Conservation (phyloP, 192 early-diverging fungal genomes). For the Dimargaris cristalligena region DNA sequence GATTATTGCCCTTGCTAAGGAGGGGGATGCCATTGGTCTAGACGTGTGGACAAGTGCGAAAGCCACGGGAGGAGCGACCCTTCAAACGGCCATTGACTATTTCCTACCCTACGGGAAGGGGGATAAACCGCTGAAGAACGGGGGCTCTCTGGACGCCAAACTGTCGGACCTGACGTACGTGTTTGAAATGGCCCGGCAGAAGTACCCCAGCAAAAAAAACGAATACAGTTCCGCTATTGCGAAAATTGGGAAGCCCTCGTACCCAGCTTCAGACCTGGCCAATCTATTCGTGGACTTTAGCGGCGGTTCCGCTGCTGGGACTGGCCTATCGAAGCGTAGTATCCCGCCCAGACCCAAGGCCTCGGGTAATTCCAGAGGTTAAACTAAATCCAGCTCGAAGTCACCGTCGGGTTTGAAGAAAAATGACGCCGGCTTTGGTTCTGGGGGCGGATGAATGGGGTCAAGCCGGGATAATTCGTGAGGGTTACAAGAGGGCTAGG, state of each 20-base stretch:
- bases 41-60: background rate
- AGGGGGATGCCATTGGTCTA: background rate
- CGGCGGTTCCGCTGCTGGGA: too few relatives aligned
- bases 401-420: too few relatives aligned
- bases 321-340: too few relatives aligned
- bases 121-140: background rate
- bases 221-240: background rate
- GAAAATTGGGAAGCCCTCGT: background rate
- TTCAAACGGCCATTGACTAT: background rate
- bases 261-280: too few relatives aligned
- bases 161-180: background rate
- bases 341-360: too few relatives aligned
- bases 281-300: too few relatives aligned
- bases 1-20: background rate
- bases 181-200: background rate
- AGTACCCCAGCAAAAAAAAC: background rate
- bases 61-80: background rate
- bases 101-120: background rate
- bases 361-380: too few relatives aligned
- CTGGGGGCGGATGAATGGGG: too few relatives aligned
- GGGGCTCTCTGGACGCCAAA: background rate
- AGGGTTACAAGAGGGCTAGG: too few relatives aligned
- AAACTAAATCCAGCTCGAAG: too few relatives aligned
- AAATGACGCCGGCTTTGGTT: too few relatives aligned
- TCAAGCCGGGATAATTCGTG: too few relatives aligned